Evolutionary conservation across 345 rosid genomes (phyloP).

Genomic region (Gossypium arboreum): DNA sequence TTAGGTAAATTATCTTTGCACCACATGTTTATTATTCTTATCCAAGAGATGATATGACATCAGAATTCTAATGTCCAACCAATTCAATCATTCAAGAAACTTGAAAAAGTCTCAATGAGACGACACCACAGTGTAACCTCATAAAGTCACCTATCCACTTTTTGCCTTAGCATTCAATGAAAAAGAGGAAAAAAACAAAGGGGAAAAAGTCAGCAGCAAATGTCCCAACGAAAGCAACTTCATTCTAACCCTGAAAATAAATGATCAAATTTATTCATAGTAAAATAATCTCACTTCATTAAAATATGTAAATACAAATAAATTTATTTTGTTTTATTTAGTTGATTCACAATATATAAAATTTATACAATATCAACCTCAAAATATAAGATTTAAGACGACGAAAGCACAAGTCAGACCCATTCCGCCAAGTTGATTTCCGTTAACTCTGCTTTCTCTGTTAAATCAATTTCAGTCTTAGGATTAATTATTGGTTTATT

Average conservation of each 20-base stretch:
- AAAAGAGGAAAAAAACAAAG: not conserved
- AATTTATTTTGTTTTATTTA: no score
- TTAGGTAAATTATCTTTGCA: not conserved
- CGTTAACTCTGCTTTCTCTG: no score
- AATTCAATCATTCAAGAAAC: not conserved
- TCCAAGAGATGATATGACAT: not conserved
- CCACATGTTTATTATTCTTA: not conserved
- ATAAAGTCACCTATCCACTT: not conserved
- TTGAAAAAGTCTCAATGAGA: not conserved
- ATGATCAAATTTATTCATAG: no score
- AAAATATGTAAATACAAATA: no score
- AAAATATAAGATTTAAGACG: no score
- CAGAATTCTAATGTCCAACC: conserved; percentile 1
- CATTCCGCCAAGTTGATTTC: no score
- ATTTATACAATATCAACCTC: no score
- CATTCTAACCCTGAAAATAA: not conserved
- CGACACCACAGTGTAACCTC: not conserved
- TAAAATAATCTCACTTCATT: no score
- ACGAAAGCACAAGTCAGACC: no score
- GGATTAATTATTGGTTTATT: no score
- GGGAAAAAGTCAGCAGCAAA: not conserved
- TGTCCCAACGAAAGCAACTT: not conserved
- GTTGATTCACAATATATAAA: no score
- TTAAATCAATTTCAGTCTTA: no score
- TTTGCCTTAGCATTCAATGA: not conserved